phyloP scores from a whole-genome alignment of 2,329 filamentous ascomycete species.

The Microthyrium microscopicum region DNA sequence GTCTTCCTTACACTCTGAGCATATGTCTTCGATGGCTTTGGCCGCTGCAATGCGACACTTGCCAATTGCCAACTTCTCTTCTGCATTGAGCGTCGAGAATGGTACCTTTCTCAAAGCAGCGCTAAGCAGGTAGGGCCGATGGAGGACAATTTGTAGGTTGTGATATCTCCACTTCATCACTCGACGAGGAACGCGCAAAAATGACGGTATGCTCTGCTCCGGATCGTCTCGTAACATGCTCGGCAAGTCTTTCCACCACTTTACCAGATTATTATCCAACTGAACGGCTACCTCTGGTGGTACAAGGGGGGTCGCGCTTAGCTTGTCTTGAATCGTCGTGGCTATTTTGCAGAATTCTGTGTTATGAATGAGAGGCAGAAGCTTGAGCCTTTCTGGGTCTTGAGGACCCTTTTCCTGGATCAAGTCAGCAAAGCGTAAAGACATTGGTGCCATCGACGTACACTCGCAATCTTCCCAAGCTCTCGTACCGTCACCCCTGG shows the following conservation, averaged over 20 bases:
- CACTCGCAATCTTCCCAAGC: constrained; percentile 16
- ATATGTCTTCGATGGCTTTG: constrained; percentile 56
- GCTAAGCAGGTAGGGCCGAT: constrained; percentile 53
- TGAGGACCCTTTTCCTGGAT: constrained; percentile 19
- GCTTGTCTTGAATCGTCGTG: constrained; percentile 58
- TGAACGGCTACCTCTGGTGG: constrained; percentile 47
- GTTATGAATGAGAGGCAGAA: constrained; percentile 58
- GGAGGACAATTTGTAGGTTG: constrained; percentile 59
- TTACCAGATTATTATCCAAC: constrained; percentile 50
- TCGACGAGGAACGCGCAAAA: constrained; percentile 51
- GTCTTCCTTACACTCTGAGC: constrained; percentile 51
- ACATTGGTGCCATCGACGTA: neutral
- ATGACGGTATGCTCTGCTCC: constrained; percentile 50
- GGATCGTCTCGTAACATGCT: constrained; percentile 20
- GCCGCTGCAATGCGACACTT: constrained; percentile 54
- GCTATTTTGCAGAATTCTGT: constrained; percentile 67
- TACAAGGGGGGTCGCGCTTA: constrained; percentile 52
- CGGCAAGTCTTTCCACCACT: constrained; percentile 57
- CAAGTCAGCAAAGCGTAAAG: constrained; percentile 18
- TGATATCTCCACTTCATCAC: constrained; percentile 75
- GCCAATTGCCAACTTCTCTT: constrained; percentile 51
- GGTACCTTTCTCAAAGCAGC: constrained; percentile 39
- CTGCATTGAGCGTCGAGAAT: constrained; percentile 35
- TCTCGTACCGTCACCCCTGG: constrained; percentile 22
- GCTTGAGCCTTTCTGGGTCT: constrained; percentile 40